Conservation (phyloP, 2,329 filamentous ascomycete genomes). For the Fusarium algeriense region DNA sequence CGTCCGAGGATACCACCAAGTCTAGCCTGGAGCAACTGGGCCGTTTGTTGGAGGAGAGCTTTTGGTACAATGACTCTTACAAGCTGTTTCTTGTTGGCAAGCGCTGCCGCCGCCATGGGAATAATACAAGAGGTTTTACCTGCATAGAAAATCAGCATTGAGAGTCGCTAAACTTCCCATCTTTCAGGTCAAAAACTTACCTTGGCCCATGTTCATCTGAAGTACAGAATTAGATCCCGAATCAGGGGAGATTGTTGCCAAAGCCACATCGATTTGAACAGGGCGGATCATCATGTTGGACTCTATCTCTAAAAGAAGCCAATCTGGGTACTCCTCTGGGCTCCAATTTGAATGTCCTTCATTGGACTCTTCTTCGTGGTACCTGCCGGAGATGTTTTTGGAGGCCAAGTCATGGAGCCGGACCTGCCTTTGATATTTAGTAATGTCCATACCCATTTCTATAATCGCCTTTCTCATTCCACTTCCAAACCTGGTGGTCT, state of each 20-base stretch:
- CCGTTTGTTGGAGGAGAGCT: conserved; percentile 68
- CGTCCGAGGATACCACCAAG: conserved; percentile 67
- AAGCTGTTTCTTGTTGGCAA: conserved; percentile 62
- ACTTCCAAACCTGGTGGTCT: conserved; percentile 35
- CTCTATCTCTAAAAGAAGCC: conserved; percentile 76
- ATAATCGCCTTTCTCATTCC: conserved; percentile 39
- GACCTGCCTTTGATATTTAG: conserved; percentile 46
- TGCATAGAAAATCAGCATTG: conserved; percentile 35
- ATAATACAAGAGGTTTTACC: conserved; percentile 70
- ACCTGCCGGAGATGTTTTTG: conserved; percentile 61
- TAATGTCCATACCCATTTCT: conserved; percentile 37
- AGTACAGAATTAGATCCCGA: conserved; percentile 69
- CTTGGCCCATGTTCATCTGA: conserved; percentile 77
- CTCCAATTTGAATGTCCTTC: conserved; percentile 67
- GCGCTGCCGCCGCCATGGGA: conserved; percentile 61
- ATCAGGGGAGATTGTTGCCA: conserved; percentile 67
- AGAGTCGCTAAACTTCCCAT: background rate
- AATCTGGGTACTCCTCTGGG: conserved; percentile 67
- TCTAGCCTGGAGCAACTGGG: conserved; percentile 65
- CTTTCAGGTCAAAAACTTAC: conserved; percentile 43
- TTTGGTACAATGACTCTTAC: conserved; percentile 69
- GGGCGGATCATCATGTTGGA: conserved; percentile 71
- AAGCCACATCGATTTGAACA: conserved; percentile 72
- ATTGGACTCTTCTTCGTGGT: conserved; percentile 61
- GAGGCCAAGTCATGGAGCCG: conserved; percentile 67